Conservation (phyloP, 2,329 filamentous ascomycete genomes). For the Fusarium papillatum region DNA sequence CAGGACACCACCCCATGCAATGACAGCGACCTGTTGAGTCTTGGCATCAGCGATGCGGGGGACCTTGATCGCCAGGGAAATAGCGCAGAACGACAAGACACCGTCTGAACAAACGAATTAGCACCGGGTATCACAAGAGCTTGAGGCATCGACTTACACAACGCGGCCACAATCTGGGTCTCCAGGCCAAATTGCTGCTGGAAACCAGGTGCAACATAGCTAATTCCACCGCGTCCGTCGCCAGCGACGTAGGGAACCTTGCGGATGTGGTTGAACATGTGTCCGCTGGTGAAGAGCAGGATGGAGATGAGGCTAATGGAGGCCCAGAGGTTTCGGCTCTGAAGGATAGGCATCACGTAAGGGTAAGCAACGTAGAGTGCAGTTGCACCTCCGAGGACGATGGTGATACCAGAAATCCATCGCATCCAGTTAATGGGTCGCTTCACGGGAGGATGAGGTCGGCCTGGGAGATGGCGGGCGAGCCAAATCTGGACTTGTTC, state of each 20-base stretch:
- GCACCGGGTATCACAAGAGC: not conserved
- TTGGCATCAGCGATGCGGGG: conserved; percentile 86
- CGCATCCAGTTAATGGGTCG: conserved; percentile 91
- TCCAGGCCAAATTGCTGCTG: conserved; percentile 95
- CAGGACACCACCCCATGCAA: conserved; percentile 83
- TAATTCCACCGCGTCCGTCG: conserved; percentile 87
- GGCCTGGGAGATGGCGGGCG: conserved; percentile 80
- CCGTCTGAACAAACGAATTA: conserved; percentile 58
- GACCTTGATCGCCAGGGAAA: conserved; percentile 91
- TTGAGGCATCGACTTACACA: conserved; percentile 75
- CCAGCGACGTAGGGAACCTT: conserved; percentile 93
- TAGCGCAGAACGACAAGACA: conserved; percentile 88
- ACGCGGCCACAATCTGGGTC: conserved; percentile 93
- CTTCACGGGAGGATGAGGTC: conserved; percentile 81
- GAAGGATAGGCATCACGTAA: conserved; percentile 84
- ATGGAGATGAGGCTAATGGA: conserved; percentile 90
- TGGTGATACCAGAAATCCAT: conserved; percentile 76
- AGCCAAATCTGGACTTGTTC: conserved; percentile 87
- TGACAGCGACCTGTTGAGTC: conserved; percentile 83
- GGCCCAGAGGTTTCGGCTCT: conserved; percentile 95
- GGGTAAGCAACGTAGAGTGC: conserved; percentile 79
- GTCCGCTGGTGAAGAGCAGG: conserved; percentile 92
- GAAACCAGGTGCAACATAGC: conserved; percentile 92
- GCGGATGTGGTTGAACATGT: conserved; percentile 99
- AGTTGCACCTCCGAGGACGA: conserved; percentile 78